Percentiles rank a stretch among this genome's conserved stretches.
Evolutionary conservation across 108 stramenopile species (phyloP).

Genomic region (Cyclotella cryptica): DNA sequence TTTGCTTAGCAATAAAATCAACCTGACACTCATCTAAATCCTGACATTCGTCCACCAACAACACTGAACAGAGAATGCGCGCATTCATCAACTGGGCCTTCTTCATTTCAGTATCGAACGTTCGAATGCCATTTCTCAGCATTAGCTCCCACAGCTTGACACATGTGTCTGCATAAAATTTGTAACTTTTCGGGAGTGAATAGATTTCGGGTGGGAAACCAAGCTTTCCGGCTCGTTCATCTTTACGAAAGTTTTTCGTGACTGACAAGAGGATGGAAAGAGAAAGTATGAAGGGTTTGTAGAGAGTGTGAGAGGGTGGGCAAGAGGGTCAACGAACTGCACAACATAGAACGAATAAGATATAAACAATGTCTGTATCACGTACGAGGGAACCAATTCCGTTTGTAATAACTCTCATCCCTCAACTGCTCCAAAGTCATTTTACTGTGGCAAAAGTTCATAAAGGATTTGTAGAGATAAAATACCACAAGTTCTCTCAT

Average conservation of each 20-base stretch:
- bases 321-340: neutral
- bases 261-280: neutral
- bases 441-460: slow-evolving; percentile 21
- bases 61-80: slow-evolving; percentile 39
- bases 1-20: slow-evolving; percentile 32
- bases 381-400: slow-evolving; percentile 19
- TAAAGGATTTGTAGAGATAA: slow-evolving; percentile 40
- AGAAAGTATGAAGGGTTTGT: neutral
- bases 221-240: slow-evolving; percentile 24
- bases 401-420: slow-evolving; percentile 1
- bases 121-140: slow-evolving; percentile 17
- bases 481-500: slow-evolving; percentile 25
- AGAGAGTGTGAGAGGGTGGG: neutral
- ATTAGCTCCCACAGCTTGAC: slow-evolving; percentile 38
- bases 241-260: slow-evolving; percentile 20
- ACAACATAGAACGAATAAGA: too few relatives aligned
- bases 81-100: slow-evolving; percentile 35
- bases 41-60: slow-evolving; percentile 56
- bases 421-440: slow-evolving; percentile 33
- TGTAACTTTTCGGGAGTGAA: slow-evolving; percentile 14
- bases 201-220: slow-evolving; percentile 42
- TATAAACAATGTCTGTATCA: neutral
- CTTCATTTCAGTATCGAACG: slow-evolving; percentile 38
- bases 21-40: slow-evolving; percentile 56
- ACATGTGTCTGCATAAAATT: slow-evolving; percentile 40